Conservation (phyloP, 306 rosid species). For the Prunus fruticosa region DNA sequence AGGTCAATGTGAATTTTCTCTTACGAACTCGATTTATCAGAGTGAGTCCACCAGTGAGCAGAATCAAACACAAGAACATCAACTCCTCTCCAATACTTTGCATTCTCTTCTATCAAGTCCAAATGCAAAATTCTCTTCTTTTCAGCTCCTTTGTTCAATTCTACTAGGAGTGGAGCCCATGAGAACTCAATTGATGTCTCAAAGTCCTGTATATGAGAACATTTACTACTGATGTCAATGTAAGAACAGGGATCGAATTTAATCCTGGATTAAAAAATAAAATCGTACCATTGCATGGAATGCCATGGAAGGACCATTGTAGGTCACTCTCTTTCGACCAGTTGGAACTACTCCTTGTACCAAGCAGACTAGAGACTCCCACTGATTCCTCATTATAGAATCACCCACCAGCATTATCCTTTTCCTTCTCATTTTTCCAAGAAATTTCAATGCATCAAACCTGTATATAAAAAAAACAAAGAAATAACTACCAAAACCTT, state of each 20-base stretch:
- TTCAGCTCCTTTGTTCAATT: constrained; percentile 55
- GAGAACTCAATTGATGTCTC: constrained; percentile 84
- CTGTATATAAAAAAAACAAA: constrained; percentile 29
- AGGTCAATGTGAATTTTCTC: constrained; percentile 23
- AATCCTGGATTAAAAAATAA: not conserved
- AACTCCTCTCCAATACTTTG: constrained; percentile 87
- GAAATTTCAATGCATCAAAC: constrained; percentile 89
- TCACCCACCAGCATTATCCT: constrained; percentile 96
- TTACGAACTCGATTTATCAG: constrained; percentile 77
- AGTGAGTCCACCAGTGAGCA: constrained; percentile 99
- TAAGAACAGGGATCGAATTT: not conserved
- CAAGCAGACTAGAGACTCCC: constrained; percentile 96
- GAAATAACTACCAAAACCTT: not conserved
- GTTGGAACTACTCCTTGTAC: constrained; percentile 91
- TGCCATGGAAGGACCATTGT: constrained; percentile 80
- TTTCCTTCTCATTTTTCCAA: constrained; percentile 77
- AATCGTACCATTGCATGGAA: constrained; percentile 81
- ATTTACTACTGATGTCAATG: not conserved
- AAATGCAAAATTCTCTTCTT: constrained; percentile 74
- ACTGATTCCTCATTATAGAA: constrained; percentile 95
- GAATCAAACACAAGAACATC: constrained; percentile 91
- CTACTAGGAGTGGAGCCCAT: constrained; percentile 93
- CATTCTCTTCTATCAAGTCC: constrained; percentile 93
- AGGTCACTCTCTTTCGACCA: constrained; percentile 61
- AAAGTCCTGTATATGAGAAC: constrained; percentile 54